A percentile compares a stretch with the other conserved stretches of the same genome.
Evolutionary conservation across 306 rosid species (phyloP).

Genomic region (Cucurbita pepo): DNA sequence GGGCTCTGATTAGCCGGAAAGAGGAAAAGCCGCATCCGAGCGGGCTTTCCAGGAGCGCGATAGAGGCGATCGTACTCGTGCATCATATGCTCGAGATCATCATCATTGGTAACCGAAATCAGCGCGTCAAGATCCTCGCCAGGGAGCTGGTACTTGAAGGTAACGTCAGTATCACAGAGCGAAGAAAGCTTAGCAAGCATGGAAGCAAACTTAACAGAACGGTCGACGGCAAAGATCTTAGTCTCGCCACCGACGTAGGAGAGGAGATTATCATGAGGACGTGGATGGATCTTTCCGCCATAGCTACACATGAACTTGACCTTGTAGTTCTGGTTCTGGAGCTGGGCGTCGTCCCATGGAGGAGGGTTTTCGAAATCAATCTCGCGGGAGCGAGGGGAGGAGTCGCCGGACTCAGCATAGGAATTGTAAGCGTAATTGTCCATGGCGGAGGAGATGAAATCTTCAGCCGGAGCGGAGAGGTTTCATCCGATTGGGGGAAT

Average conservation of each 20-base stretch:
- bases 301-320: slow-evolving; percentile 88
- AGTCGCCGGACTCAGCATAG: slow-evolving; percentile 73
- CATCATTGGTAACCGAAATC: slow-evolving; percentile 82
- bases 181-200: slow-evolving; percentile 48
- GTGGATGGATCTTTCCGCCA: slow-evolving; percentile 92
- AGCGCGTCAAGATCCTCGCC: slow-evolving; percentile 91
- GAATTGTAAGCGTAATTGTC: slow-evolving; percentile 58
- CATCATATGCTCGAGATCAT: slow-evolving; percentile 95
- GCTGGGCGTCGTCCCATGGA: slow-evolving; percentile 65
- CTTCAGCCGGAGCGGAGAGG: background rate
- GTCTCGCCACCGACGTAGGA: slow-evolving; percentile 89
- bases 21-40: slow-evolving; percentile 71
- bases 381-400: slow-evolving; percentile 81
- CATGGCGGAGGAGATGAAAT: slow-evolving; percentile 15
- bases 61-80: slow-evolving; percentile 84
- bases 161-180: slow-evolving; percentile 34
- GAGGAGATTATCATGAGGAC: slow-evolving; percentile 72
- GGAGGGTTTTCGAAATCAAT: slow-evolving; percentile 77
- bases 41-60: slow-evolving; percentile 49
- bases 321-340: slow-evolving; percentile 30
- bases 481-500: background rate
- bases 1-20: slow-evolving; percentile 11
- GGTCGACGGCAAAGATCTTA: slow-evolving; percentile 86
- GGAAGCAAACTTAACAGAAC: slow-evolving; percentile 35
- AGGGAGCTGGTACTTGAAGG: slow-evolving; percentile 91